Evolutionary conservation across 2,329 filamentous ascomycete species (phyloP).

Genomic region (Colletotrichum lini): DNA sequence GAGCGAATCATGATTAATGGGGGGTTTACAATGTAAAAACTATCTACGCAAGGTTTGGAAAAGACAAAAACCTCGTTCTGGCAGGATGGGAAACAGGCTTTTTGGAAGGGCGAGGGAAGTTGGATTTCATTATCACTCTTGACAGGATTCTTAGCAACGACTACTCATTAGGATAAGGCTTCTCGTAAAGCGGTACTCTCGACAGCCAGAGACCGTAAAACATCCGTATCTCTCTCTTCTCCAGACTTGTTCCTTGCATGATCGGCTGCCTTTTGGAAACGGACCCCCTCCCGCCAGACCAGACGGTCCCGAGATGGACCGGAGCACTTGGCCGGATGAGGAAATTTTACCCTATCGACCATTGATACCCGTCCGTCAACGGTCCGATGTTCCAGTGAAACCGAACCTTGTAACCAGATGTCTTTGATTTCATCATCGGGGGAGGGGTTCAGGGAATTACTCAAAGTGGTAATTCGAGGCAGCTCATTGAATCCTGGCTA

Average conservation of each 20-base stretch:
- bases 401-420: neutral
- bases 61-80: neutral
- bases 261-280: constrained; percentile 19
- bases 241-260: constrained; percentile 28
- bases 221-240: constrained; percentile 21
- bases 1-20: constrained; percentile 20
- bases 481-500: neutral
- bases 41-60: neutral
- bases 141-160: neutral
- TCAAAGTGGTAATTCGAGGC: constrained; percentile 1
- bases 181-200: neutral
- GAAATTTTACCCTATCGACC: constrained; percentile 39
- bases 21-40: neutral
- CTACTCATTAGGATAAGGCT: neutral
- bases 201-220: neutral
- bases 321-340: constrained; percentile 33
- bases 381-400: constrained; percentile 17
- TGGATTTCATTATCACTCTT: constrained; percentile 11
- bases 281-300: constrained; percentile 17
- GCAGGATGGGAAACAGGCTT: neutral
- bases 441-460: neutral
- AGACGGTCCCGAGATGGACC: constrained; percentile 26
- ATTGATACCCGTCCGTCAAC: neutral
- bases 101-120: neutral
- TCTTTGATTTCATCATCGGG: neutral